Conservation (phyloP, 805 yeast species). For the Yarrowia sp. region DNA sequence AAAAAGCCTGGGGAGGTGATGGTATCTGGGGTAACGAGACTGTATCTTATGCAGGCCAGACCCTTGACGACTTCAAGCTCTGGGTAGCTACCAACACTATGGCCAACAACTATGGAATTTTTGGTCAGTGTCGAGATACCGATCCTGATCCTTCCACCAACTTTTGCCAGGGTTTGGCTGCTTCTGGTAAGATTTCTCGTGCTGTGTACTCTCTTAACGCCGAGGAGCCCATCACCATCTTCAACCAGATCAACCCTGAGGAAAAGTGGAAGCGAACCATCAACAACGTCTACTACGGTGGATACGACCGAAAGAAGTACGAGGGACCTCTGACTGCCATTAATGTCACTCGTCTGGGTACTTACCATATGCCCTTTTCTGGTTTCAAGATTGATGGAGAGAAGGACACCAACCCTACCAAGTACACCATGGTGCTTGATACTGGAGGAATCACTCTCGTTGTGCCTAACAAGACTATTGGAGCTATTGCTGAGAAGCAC, state of each 20-base stretch:
- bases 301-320: background rate
- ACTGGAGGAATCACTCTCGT: background rate
- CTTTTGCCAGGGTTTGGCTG: background rate
- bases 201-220: background rate
- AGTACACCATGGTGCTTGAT: background rate
- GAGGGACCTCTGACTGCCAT: no score
- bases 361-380: background rate
- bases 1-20: background rate
- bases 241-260: background rate
- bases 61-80: background rate
- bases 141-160: background rate
- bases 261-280: background rate
- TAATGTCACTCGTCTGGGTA: no score
- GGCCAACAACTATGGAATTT: background rate
- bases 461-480: background rate
- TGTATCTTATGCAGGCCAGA: background rate
- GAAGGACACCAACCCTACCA: no score
- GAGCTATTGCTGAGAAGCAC: background rate
- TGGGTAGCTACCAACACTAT: background rate
- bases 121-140: background rate
- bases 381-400: background rate
- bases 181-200: background rate
- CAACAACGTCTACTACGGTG: background rate
- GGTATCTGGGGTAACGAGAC: background rate
- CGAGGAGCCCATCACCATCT: background rate